Percentiles rank a stretch among this genome's conserved stretches.
phyloP scores from a whole-genome alignment of 106 monocot genomes.

The Ottelia alismoides region DNA sequence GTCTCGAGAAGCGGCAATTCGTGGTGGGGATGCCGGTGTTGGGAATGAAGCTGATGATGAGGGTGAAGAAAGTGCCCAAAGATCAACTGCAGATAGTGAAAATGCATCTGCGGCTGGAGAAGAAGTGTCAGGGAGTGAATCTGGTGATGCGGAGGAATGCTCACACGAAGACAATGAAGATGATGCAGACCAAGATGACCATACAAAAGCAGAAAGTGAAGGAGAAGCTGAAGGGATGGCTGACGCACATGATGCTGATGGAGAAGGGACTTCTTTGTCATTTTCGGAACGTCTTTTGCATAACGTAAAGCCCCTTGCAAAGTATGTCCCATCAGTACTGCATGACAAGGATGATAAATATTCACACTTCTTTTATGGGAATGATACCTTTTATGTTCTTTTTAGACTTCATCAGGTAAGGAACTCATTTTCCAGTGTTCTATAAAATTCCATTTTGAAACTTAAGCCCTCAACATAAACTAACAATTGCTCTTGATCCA shows the following conservation, averaged over 20 bases:
- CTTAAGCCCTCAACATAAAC: no score
- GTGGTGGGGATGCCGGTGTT: constrained; percentile 31
- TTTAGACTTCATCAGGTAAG: constrained; percentile 80
- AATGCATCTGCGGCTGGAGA: constrained; percentile 90
- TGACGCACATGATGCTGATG: constrained; percentile 59
- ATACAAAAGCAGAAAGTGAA: constrained; percentile 83
- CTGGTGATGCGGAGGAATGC: constrained; percentile 77
- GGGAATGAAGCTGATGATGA: constrained; percentile 93
- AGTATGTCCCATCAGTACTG: constrained; percentile 41
- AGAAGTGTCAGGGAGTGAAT: constrained; percentile 85
- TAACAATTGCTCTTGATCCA: constrained; percentile 26
- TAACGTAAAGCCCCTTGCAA: constrained; percentile 63
- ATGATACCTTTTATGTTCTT: constrained; percentile 81
- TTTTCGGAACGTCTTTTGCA: constrained; percentile 40
- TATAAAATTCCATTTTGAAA: not conserved
- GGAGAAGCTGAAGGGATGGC: constrained; percentile 77
- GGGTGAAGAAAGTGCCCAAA: constrained; percentile 77
- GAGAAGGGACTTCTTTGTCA: constrained; percentile 39
- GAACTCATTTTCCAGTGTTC: not conserved
- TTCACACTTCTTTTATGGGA: constrained; percentile 66
- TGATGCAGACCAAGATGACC: constrained; percentile 70
- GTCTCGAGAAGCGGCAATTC: constrained; percentile 18
- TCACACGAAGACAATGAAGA: constrained; percentile 76
- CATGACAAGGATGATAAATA: constrained; percentile 35
- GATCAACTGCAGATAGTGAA: constrained; percentile 83